Evolutionary conservation across 176 grass and related monocot species (phyloP).

Genomic region (Hordeum marinum): DNA sequence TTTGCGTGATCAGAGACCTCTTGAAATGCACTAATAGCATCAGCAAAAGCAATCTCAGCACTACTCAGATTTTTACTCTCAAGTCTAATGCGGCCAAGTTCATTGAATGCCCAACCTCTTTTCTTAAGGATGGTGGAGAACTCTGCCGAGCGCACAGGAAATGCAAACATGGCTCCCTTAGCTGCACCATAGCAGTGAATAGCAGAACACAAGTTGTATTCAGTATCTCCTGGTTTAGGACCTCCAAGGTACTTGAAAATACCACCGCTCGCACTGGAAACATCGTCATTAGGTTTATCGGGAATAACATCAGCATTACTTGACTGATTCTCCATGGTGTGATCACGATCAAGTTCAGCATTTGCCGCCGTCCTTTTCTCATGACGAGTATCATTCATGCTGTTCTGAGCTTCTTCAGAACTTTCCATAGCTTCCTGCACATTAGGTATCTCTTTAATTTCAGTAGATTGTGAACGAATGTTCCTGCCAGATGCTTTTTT

Average conservation of each 20-base stretch:
- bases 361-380: conserved; percentile 20
- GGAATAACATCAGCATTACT: conserved; percentile 14
- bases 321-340: conserved; percentile 8
- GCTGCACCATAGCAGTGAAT: conserved; percentile 66
- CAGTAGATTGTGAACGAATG: conserved; percentile 31
- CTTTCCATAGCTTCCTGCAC: conserved; percentile 14
- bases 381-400: conserved; percentile 13
- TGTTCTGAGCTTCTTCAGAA: conserved; percentile 33
- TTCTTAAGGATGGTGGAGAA: conserved; percentile 69
- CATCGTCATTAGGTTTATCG: conserved; percentile 36
- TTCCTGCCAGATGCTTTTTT: conserved; percentile 59
- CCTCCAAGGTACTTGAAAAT: conserved; percentile 89
- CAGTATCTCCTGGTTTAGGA: conserved; percentile 71
- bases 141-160: conserved; percentile 40
- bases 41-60: conserved; percentile 77
- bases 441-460: conserved; percentile 15
- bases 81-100: conserved; percentile 87
- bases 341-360: conserved; percentile 10
- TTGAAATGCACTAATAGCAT: conserved; percentile 87
- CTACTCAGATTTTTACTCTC: conserved; percentile 53
- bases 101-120: conserved; percentile 89
- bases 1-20: conserved; percentile 83
- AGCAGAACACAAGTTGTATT: conserved; percentile 76
- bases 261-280: conserved; percentile 60
- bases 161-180: conserved; percentile 37